Conservation (phyloP, 805 yeast species). For the Suhomyces vadensis region DNA sequence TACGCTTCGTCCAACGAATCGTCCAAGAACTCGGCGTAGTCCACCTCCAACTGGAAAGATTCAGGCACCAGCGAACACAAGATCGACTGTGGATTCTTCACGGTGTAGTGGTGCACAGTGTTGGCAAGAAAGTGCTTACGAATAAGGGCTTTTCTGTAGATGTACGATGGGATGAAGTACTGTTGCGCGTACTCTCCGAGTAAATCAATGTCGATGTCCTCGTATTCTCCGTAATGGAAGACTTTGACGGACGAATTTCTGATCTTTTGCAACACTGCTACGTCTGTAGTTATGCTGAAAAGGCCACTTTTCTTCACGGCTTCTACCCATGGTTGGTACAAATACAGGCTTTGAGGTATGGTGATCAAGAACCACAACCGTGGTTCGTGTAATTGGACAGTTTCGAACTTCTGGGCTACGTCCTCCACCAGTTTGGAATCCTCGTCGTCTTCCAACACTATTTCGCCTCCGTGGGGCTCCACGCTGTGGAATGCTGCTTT, state of each 20-base stretch:
- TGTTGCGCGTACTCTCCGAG: constrained; percentile 41
- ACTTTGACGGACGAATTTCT: constrained; percentile 30
- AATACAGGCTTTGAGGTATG: constrained; percentile 40
- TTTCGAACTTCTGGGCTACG: not conserved
- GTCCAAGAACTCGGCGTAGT: constrained; percentile 93
- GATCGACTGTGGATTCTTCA: constrained; percentile 71
- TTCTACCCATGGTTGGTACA: constrained; percentile 41
- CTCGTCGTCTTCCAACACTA: constrained; percentile 37
- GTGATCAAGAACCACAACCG: constrained; percentile 32
- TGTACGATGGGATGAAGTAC: constrained; percentile 75
- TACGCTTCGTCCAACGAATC: constrained; percentile 91
- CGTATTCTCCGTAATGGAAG: constrained; percentile 88
- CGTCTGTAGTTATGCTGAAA: constrained; percentile 24
- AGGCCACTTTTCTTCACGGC: constrained; percentile 31
- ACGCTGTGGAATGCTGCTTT: constrained; percentile 67
- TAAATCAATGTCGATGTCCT: constrained; percentile 76
- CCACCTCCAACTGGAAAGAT: constrained; percentile 79
- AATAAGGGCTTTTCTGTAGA: constrained; percentile 86
- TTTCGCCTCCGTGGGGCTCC: constrained; percentile 56
- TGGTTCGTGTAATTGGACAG: not conserved
- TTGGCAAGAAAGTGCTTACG: constrained; percentile 88
- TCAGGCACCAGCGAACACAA: constrained; percentile 67
- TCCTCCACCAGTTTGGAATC: constrained; percentile 4
- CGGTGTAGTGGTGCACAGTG: constrained; percentile 70
- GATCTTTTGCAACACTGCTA: constrained; percentile 17